Base-by-base conservation (phyloP, 371 early-diverging fungal genomes). In the Mucor circinelloides region DNA sequence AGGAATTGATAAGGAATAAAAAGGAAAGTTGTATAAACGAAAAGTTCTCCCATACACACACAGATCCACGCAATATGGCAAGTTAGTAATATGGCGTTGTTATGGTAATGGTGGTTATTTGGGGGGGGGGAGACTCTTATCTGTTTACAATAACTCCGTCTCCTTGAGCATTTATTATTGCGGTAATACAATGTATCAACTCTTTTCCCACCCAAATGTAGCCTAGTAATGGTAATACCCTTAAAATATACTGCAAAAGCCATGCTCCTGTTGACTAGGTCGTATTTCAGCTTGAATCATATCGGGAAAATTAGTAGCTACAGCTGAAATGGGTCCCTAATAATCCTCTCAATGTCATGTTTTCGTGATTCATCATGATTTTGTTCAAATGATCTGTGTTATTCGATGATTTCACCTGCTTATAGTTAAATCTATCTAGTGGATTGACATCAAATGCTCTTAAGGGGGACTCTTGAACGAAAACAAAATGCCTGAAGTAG, bases 161-260 rank as follows among this genome's bases (percentile, higher is more conserved):
- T 46, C n/a, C 44, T 8, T 36, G 40, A 40, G 40, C 10, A 21
- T 46, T 46, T 27, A 52, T 27, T 2, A 12, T 52, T 3, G 25
- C 12, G 23, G 52, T 52, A 9, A 46, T 46, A 27, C 52, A 23
- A 52, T 52, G 40, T 40, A 52, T 21, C 46, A 46, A 46, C 27
- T 25, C 23, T 52, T 52, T 52, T 52, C 52, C 52, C 52, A 52
- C 52, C 27, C 52, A 52, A 52, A 27, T 52, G 52, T 27, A 9
- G 46, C 9, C 10, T 40, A 40, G 46, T 27, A 13, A 3, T 52
- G 52, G n/a, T 25, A 27, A 15, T 27, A 46, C 12, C 52, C 52
- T 27, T 52, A 52, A 52, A 52, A 52, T 52, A 52, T 52, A 52
- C 52, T 25, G 27, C 52, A 52, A 52, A 52, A 52, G 52, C 52